Conservation (phyloP, 2,329 filamentous ascomycete species). For the Chaetomium globosum region DNA sequence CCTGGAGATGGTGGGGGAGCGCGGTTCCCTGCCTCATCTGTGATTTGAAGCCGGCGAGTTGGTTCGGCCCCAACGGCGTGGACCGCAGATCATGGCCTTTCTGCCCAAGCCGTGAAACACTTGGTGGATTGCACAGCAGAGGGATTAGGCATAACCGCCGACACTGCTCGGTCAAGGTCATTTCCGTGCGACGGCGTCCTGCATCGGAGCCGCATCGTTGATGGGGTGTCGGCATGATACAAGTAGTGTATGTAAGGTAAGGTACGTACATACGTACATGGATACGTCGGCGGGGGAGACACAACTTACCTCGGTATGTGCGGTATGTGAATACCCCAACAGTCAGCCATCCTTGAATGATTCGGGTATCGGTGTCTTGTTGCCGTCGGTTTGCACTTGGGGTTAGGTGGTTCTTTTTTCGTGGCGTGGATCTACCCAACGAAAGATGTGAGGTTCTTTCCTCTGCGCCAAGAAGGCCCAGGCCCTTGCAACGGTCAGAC, state of each 20-base stretch:
- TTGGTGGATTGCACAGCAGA: background rate
- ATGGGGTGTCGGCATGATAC: background rate
- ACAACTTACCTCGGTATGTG: background rate
- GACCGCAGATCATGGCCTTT: slow-evolving; percentile 8
- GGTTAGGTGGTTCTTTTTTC: too few species aligned
- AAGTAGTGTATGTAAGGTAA: background rate
- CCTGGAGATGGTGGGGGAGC: background rate
- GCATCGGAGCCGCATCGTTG: slow-evolving; percentile 23
- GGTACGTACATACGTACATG: background rate
- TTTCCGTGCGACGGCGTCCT: slow-evolving; percentile 16
- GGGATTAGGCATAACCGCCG: slow-evolving; percentile 17
- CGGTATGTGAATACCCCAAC: background rate
- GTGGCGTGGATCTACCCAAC: too few species aligned
- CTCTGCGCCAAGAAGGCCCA: background rate
- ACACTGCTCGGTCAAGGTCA: slow-evolving; percentile 12
- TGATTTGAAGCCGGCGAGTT: background rate
- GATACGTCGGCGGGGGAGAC: too few species aligned
- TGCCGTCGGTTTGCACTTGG: too few species aligned
- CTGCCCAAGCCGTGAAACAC: slow-evolving; percentile 22
- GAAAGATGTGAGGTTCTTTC: background rate
- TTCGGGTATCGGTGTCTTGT: too few species aligned
- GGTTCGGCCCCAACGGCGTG: background rate
- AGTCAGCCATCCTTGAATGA: background rate
- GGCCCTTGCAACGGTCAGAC: background rate
- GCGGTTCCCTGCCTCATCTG: slow-evolving; percentile 15